Percentiles rank a stretch among this genome's conserved stretches.
phyloP scores from a whole-genome alignment of 495 filamentous ascomycete genomes.

The Mycothermus thermophilus region DNA sequence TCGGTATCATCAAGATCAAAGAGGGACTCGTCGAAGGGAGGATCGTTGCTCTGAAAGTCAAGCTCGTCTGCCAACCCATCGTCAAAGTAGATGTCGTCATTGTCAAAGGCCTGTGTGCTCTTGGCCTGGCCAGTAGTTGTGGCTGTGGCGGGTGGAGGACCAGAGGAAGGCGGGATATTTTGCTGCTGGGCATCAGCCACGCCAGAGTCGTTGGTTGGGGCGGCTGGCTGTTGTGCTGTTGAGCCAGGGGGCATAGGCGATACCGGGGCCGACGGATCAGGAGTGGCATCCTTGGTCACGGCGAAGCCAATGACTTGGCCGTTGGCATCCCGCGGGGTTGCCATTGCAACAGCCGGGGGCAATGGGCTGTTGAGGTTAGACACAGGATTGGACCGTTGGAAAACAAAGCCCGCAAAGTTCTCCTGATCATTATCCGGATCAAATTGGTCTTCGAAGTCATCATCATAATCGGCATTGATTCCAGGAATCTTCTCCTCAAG shows the following conservation, averaged over 20 bases:
- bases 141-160: not conserved
- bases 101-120: slow-evolving; percentile 13
- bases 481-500: slow-evolving; percentile 67
- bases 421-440: slow-evolving; percentile 38
- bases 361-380: slow-evolving; percentile 34
- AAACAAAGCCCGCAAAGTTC: slow-evolving; percentile 40
- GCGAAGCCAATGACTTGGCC: slow-evolving; percentile 38
- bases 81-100: slow-evolving; percentile 73
- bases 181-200: not conserved
- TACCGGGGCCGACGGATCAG: slow-evolving; percentile 12
- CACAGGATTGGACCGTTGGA: slow-evolving; percentile 37
- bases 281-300: slow-evolving; percentile 29
- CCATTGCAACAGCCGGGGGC: slow-evolving; percentile 27
- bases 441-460: slow-evolving; percentile 13
- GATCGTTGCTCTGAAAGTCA: slow-evolving; percentile 35
- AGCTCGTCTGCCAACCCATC: slow-evolving; percentile 50
- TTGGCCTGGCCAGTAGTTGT: slow-evolving; percentile 14
- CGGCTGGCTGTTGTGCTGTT: not conserved
- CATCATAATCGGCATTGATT: slow-evolving; percentile 49
- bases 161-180: not conserved
- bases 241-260: not conserved
- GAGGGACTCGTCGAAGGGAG: slow-evolving; percentile 61
- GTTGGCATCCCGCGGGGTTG: slow-evolving; percentile 40
- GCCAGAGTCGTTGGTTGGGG: slow-evolving; percentile 5
- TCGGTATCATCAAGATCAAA: slow-evolving; percentile 57